phyloP scores from a whole-genome alignment of 1,284 basidiomycete genomes.

The Anthracocystis setariae region DNA sequence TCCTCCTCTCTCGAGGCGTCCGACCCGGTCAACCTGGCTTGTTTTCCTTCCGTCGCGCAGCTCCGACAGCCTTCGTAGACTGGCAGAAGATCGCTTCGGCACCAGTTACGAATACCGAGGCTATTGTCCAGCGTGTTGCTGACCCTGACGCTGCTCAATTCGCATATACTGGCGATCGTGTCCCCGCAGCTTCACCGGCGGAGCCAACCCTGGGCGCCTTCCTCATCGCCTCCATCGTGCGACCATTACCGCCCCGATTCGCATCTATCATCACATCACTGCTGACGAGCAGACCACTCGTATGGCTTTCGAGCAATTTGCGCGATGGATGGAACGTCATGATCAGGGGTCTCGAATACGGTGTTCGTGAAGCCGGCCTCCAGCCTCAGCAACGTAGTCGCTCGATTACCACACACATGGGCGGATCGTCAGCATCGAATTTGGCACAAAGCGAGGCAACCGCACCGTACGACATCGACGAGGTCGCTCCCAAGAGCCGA shows the following conservation, averaged over 20 bases:
- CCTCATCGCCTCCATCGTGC: conserved; percentile 21
- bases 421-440: neutral
- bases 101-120: neutral
- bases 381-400: conserved; percentile 4
- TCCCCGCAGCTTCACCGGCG: conserved; percentile 9
- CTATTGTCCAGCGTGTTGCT: neutral
- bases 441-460: neutral
- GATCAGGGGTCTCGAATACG: conserved; percentile 40
- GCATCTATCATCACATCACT: conserved; percentile 7
- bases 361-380: conserved; percentile 35
- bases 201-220: conserved; percentile 30
- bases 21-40: conserved; percentile 43
- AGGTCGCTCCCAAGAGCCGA: conserved; percentile 20
- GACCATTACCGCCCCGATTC: conserved; percentile 29
- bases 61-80: neutral
- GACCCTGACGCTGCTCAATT: conserved; percentile 7
- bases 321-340: conserved; percentile 46
- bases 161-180: conserved; percentile 24
- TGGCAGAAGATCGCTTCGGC: conserved; percentile 29
- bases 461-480: conserved; percentile 6
- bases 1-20: conserved; percentile 34
- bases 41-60: conserved; percentile 10
- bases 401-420: neutral
- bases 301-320: conserved; percentile 37
- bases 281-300: conserved; percentile 20